Conservation (phyloP, 1,284 basidiomycete genomes). For the Puccinia polysora region DNA sequence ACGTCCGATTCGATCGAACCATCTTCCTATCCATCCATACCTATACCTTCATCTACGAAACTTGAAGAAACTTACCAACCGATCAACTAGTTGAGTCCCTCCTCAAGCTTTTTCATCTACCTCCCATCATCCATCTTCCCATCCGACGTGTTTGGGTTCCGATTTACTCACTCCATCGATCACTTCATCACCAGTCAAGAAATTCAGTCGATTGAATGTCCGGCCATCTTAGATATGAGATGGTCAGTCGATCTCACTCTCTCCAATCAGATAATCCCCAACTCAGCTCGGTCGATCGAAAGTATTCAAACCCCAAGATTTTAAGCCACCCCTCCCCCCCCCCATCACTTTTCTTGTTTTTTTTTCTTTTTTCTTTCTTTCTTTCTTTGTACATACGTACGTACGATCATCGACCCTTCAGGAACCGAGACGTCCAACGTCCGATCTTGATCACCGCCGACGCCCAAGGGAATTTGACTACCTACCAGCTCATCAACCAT, state of each 20-base stretch:
- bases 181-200: conserved; percentile 57
- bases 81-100: conserved; percentile 1
- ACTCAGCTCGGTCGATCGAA: neutral
- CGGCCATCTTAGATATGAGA: conserved; percentile 87
- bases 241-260: conserved; percentile 61
- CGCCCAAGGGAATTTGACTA: conserved; percentile 12
- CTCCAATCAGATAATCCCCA: neutral
- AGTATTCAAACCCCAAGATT: too few species aligned
- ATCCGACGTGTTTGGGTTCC: neutral
- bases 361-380: neutral
- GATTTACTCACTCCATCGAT: neutral
- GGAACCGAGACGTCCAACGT: conserved; percentile 5
- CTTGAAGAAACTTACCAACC: neutral
- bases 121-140: neutral
- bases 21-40: too few species aligned
- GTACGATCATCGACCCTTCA: neutral
- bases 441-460: conserved; percentile 23
- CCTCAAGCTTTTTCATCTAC: neutral
- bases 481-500: neutral
- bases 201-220: conserved; percentile 66
- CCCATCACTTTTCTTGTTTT: too few species aligned
- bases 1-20: too few species aligned
- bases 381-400: neutral
- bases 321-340: too few species aligned
- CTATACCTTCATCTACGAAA: too few species aligned